Evolutionary conservation across 1,139 yeast species (phyloP).

Genomic region (Geotrichum phurueaensis): DNA sequence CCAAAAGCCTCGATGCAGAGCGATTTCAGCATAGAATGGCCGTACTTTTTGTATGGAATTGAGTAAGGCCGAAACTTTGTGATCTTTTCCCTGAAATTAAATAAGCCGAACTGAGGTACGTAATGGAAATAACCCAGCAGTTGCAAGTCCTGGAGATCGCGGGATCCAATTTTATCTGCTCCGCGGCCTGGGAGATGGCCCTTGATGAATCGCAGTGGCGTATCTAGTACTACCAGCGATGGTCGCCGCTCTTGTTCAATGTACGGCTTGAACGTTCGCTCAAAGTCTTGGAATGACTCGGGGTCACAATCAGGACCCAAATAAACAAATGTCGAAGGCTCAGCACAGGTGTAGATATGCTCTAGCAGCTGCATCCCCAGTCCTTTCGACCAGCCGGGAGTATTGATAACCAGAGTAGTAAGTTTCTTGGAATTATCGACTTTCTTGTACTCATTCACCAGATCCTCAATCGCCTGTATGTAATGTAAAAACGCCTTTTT

Average conservation of each 20-base stretch:
- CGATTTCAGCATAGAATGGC: background rate
- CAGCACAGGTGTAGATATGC: constrained; percentile 42
- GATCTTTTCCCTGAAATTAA: constrained; percentile 23
- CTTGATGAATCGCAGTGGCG: background rate
- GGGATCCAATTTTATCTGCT: constrained; percentile 19
- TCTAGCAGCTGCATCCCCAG: constrained; percentile 65
- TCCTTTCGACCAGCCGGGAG: constrained; percentile 95
- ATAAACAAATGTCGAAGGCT: constrained; percentile 54
- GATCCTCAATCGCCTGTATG: constrained; percentile 40
- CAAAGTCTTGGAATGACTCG: constrained; percentile 21
- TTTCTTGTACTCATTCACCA: constrained; percentile 38
- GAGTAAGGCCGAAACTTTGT: constrained; percentile 31
- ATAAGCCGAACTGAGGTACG: background rate
- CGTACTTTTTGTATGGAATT: constrained; percentile 17
- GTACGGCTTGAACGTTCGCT: background rate
- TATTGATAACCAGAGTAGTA: constrained; percentile 57
- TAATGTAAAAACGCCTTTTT: constrained; percentile 62
- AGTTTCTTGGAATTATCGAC: constrained; percentile 26
- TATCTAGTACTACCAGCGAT: background rate
- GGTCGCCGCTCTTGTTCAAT: constrained; percentile 2
- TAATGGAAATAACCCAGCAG: constrained; percentile 34
- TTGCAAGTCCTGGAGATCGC: constrained; percentile 35
- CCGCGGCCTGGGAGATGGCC: constrained; percentile 13
- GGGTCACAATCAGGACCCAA: constrained; percentile 34
- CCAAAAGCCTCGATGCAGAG: constrained; percentile 25